phyloP scores from a whole-genome alignment of 2,329 filamentous ascomycete species.

The Diaporthe batatas region DNA sequence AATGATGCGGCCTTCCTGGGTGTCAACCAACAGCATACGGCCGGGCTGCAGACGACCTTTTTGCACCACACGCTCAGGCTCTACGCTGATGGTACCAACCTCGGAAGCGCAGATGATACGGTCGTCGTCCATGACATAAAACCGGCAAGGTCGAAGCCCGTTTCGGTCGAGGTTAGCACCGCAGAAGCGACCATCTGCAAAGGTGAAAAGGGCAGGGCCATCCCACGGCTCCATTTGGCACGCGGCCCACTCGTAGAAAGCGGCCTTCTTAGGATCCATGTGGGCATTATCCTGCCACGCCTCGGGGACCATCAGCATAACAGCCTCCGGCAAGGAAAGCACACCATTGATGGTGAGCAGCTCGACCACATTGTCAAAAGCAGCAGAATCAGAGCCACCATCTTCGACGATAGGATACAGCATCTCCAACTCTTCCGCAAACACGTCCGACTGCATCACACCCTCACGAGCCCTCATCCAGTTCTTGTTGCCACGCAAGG shows the following conservation, averaged over 20 bases:
- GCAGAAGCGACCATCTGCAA: conserved; percentile 95
- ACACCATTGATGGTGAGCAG: conserved; percentile 95
- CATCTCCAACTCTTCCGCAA: conserved; percentile 89
- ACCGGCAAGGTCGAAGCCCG: conserved; percentile 93
- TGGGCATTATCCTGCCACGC: conserved; percentile 94
- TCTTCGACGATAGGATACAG: conserved; percentile 97
- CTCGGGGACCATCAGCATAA: conserved; percentile 99
- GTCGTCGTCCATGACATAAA: conserved; percentile 97
- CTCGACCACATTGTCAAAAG: conserved; percentile 97
- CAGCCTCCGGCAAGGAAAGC: conserved; percentile 91
- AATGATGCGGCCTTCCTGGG: conserved; percentile 88
- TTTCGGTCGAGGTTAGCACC: conserved; percentile 98
- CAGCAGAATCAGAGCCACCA: conserved; percentile 95
- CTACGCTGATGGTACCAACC: conserved; percentile 92
- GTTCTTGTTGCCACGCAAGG: conserved; percentile 97
- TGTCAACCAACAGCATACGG: conserved; percentile 96
- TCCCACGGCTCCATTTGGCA: conserved; percentile 99
- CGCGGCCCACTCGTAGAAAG: conserved; percentile 98
- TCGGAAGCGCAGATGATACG: conserved; percentile 97
- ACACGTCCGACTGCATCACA: conserved; percentile 91
- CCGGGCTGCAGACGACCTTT: conserved; percentile 95
- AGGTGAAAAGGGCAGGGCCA: conserved; percentile 95
- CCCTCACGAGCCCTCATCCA: conserved; percentile 99
- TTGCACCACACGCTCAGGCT: conserved; percentile 89
- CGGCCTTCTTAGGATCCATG: conserved; percentile 95